Percentiles rank a stretch among this genome's conserved stretches.
phyloP scores from a whole-genome alignment of 768 basidiomycete genomes.

The Termitomyces sp. region DNA sequence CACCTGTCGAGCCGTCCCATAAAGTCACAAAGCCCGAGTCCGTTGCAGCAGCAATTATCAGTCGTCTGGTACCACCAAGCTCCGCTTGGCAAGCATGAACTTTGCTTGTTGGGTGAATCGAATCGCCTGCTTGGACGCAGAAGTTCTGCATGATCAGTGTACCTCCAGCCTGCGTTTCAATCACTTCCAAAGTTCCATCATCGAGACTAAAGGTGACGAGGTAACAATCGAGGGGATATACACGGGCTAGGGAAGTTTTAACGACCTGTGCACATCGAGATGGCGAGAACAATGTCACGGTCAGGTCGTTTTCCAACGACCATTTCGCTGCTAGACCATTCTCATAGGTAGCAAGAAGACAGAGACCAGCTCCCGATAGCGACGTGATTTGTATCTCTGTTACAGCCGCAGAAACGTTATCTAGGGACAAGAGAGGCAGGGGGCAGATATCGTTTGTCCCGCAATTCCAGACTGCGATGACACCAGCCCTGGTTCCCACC shows the following conservation, averaged over 20 bases:
- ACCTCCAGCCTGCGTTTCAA: conserved; percentile 43
- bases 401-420: conserved; percentile 41
- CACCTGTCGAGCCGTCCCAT: conserved; percentile 67
- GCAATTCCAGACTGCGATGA: conserved; percentile 60
- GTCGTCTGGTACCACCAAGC: conserved; percentile 40
- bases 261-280: conserved; percentile 37
- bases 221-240: conserved; percentile 38
- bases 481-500: conserved; percentile 64
- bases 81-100: conserved; percentile 49
- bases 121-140: conserved; percentile 53
- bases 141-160: conserved; percentile 38
- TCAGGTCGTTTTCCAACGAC: conserved; percentile 29
- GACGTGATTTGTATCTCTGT: conserved; percentile 45
- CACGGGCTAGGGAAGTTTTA: conserved; percentile 42
- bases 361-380: conserved; percentile 11
- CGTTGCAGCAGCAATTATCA: conserved; percentile 58
- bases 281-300: conserved; percentile 34
- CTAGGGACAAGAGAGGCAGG: conserved; percentile 35
- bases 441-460: conserved; percentile 28
- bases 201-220: conserved; percentile 56
- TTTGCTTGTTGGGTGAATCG: conserved; percentile 44
- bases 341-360: conserved; percentile 49
- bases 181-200: conserved; percentile 63
- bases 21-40: conserved; percentile 64
- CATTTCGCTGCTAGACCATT: conserved; percentile 55